A percentile compares a stretch with the other conserved stretches of the same genome.
Conservation (phyloP, 345 rosid genomes). For the Syzygium aromaticum region DNA sequence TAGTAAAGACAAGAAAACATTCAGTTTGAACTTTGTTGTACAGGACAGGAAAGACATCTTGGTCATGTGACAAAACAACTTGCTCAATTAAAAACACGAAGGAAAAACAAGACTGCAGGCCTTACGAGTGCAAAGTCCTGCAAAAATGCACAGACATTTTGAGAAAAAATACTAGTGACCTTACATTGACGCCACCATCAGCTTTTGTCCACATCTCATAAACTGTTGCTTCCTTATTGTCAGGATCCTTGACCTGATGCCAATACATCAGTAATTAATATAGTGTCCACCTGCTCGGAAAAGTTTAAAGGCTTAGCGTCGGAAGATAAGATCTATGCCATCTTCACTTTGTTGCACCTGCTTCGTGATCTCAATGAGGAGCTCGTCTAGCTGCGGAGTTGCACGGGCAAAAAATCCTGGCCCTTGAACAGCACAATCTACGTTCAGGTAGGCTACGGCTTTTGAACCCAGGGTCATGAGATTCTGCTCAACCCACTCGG, state of each 20-base stretch:
- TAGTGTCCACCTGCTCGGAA: not conserved
- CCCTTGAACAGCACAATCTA: slow-evolving; percentile 99
- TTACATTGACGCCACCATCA: slow-evolving; percentile 32
- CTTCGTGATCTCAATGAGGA: slow-evolving; percentile 63
- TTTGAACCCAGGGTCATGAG: slow-evolving; percentile 67
- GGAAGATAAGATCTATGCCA: not conserved
- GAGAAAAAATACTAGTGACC: not conserved
- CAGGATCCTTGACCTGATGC: slow-evolving; percentile 78
- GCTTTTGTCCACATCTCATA: slow-evolving; percentile 55
- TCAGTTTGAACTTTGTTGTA: not conserved
- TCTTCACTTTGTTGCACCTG: slow-evolving; percentile 29
- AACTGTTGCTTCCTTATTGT: slow-evolving; percentile 38
- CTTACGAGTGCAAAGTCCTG: not conserved
- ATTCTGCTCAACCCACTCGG: slow-evolving; percentile 98
- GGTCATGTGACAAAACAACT: not conserved
- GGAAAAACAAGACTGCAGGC: not conserved
- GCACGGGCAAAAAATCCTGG: slow-evolving; percentile 77
- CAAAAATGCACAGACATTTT: not conserved
- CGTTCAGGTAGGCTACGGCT: slow-evolving; percentile 88
- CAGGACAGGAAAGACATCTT: not conserved
- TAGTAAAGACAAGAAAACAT: not conserved
- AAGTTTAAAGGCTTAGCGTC: not conserved
- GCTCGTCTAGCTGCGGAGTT: slow-evolving; percentile 82
- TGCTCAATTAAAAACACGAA: not conserved
- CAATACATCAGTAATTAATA: not conserved